Evolutionary conservation across 2,329 filamentous ascomycete species (phyloP).

Genomic region (Pseudocercospora fijiensis): DNA sequence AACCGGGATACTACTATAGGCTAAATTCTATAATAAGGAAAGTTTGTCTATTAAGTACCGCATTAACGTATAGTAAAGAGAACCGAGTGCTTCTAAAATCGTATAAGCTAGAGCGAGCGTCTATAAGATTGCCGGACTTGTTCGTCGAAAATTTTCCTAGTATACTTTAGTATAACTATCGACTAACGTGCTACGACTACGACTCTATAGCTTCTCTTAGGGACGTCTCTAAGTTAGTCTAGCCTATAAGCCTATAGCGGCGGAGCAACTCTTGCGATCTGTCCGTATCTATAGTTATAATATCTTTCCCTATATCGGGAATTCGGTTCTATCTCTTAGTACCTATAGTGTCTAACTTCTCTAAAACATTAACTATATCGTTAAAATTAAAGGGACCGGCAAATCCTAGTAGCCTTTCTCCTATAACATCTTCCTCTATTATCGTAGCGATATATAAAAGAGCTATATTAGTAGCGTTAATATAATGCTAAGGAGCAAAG

Average conservation of each 20-base stretch:
- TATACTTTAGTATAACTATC: too few species aligned
- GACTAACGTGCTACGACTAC: too few species aligned
- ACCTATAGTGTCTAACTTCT: neutral
- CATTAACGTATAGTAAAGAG: too few species aligned
- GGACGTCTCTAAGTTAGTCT: neutral
- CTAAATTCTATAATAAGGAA: too few species aligned
- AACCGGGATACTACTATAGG: too few species aligned
- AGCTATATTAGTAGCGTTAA: neutral
- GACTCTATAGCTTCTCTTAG: neutral
- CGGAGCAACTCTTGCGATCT: neutral
- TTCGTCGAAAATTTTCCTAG: too few species aligned
- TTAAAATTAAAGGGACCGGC: neutral
- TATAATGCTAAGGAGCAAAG: neutral
- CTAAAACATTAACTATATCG: constrained; percentile 1
- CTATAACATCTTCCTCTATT: neutral
- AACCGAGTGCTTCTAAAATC: too few species aligned
- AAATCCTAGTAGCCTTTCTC: neutral
- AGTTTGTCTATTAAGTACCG: too few species aligned
- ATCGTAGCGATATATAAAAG: neutral
- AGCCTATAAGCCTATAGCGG: neutral
- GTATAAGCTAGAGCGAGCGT: too few species aligned
- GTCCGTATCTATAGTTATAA: constrained; percentile 1
- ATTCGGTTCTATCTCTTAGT: neutral
- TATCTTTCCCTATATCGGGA: neutral
- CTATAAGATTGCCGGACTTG: too few species aligned